These are phyloP conservation scores for Sclerotinia sclerotiorum DNA, from an alignment of 2,329 filamentous ascomycete species.

Conservation along the genomic window DNA sequence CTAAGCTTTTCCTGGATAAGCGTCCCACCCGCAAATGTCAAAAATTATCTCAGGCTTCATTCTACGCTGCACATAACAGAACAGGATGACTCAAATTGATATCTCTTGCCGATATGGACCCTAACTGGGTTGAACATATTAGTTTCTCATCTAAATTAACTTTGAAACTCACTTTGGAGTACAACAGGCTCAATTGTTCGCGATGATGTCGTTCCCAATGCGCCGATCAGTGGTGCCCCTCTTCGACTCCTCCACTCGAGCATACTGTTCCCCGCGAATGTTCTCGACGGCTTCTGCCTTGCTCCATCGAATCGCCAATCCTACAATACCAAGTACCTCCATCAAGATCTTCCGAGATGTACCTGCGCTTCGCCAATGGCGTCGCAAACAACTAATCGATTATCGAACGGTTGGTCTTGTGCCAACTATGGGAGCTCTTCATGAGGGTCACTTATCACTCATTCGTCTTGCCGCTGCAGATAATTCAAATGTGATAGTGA, in stretches of 20 bases:
- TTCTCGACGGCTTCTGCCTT: constrained; percentile 27
- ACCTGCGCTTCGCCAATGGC: constrained; percentile 66
- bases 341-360: constrained; percentile 78
- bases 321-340: constrained; percentile 51
- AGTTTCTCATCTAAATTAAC: not conserved
- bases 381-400: constrained; percentile 62
- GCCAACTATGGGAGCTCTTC: constrained; percentile 97
- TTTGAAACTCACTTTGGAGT: not conserved
- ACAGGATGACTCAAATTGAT: constrained; percentile 34
- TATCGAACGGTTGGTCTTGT: constrained; percentile 80
- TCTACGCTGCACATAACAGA: constrained; percentile 39
- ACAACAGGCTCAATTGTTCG: not conserved
- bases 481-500: constrained; percentile 84
- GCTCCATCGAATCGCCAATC: constrained; percentile 27
- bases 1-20: constrained; percentile 27
- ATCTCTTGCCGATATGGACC: constrained; percentile 33
- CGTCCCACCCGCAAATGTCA: constrained; percentile 5
- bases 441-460: constrained; percentile 83
- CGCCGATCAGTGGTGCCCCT: not conserved
- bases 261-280: constrained; percentile 23
- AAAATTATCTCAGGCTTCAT: constrained; percentile 34
- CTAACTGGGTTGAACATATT: constrained; percentile 27
- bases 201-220: constrained; percentile 3
- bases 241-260: constrained; percentile 14
- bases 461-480: constrained; percentile 80